Conservation (phyloP, 495 filamentous ascomycete species). For the Astrothelium subdiscretum region DNA sequence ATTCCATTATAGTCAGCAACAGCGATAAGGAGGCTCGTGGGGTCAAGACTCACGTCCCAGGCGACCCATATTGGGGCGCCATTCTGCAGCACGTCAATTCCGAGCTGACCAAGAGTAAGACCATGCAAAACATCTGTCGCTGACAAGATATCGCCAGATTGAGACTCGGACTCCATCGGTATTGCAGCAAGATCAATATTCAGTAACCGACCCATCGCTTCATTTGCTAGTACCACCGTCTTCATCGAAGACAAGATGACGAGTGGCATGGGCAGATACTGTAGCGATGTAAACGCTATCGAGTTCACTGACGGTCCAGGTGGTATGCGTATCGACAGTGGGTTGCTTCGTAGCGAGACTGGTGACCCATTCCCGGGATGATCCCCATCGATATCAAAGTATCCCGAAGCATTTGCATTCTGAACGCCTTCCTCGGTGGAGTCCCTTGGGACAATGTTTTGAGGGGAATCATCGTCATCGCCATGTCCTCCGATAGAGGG, state of each 20-base stretch:
- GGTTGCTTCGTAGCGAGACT: background rate
- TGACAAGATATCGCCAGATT: conserved; percentile 8
- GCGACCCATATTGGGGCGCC: conserved; percentile 30
- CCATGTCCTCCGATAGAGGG: background rate
- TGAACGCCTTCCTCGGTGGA: background rate
- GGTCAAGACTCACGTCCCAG: conserved; percentile 26
- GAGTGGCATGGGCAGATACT: conserved; percentile 57
- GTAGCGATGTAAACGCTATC: conserved; percentile 50
- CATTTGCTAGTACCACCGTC: conserved; percentile 57
- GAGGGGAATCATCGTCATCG: background rate
- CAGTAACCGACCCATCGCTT: conserved; percentile 55
- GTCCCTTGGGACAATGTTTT: background rate
- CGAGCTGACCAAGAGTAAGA: conserved; percentile 46
- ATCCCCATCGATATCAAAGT: background rate
- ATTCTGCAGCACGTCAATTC: conserved; percentile 50
- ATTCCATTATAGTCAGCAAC: background rate
- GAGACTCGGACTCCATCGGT: conserved; percentile 9
- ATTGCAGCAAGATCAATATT: conserved; percentile 28
- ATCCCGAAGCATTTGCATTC: background rate
- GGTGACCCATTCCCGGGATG: background rate
- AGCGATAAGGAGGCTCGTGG: background rate
- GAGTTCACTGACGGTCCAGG: background rate
- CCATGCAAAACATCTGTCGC: conserved; percentile 41
- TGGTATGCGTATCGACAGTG: background rate
- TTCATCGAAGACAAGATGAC: conserved; percentile 50